Conservation (phyloP, 2,329 filamentous ascomycete genomes). For the Intubia oerlemansii region DNA sequence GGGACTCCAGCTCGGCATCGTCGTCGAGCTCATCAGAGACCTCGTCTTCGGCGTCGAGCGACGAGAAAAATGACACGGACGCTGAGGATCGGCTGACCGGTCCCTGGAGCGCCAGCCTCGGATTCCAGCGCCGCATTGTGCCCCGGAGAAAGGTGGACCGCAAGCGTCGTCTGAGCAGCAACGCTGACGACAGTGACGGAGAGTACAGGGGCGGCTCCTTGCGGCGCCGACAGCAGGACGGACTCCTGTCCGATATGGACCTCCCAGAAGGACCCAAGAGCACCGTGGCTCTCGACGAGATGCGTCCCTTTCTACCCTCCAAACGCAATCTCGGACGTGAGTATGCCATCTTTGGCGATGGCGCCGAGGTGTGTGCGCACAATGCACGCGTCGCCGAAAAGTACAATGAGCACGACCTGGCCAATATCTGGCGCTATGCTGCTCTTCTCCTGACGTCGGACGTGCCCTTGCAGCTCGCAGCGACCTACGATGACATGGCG, state of each 20-base stretch:
- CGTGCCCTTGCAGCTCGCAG: slow-evolving; percentile 46
- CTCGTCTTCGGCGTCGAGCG: neutral
- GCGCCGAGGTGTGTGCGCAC: slow-evolving; percentile 59
- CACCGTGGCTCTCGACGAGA: slow-evolving; percentile 49
- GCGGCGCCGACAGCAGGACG: too few species aligned
- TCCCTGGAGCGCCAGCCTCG: slow-evolving; percentile 7
- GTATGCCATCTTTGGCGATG: slow-evolving; percentile 70
- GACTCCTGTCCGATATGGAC: too few species aligned
- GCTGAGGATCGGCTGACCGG: slow-evolving; percentile 5
- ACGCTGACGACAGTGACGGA: too few species aligned
- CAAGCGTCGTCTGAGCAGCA: slow-evolving; percentile 12
- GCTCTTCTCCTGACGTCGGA: slow-evolving; percentile 58
- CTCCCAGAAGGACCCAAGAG: slow-evolving; percentile 31
- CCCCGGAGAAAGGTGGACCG: slow-evolving; percentile 8
- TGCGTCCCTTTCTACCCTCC: slow-evolving; percentile 53
- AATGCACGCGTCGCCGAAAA: slow-evolving; percentile 62
- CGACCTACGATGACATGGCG: slow-evolving; percentile 12
- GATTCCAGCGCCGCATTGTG: slow-evolving; percentile 37
- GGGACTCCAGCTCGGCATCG: slow-evolving; percentile 8
- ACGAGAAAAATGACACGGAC: neutral
- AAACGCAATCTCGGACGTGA: slow-evolving; percentile 55
- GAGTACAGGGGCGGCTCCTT: slow-evolving; percentile 1
- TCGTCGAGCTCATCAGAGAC: slow-evolving; percentile 1
- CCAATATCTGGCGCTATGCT: slow-evolving; percentile 67
- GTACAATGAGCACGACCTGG: slow-evolving; percentile 48